These are phyloP conservation scores for Trichoderma harzianum DNA, from an alignment of 2,329 filamentous ascomycete species.

Conservation along the genomic window DNA sequence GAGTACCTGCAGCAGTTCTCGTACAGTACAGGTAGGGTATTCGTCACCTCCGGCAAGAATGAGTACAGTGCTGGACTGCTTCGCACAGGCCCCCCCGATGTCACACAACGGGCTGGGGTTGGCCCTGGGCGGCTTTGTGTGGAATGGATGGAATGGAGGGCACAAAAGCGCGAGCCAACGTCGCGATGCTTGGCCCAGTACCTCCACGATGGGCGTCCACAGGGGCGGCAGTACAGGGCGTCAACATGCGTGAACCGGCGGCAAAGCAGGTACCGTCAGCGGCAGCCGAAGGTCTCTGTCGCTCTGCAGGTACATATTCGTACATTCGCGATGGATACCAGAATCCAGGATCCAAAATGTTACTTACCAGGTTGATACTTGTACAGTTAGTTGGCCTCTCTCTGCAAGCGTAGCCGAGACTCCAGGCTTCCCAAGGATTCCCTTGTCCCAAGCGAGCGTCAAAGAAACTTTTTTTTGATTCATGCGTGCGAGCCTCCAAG, in stretches of 20 bases:
- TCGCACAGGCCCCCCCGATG: neutral
- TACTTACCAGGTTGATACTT: neutral
- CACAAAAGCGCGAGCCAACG: conserved; percentile 12
- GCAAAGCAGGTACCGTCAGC: conserved; percentile 8
- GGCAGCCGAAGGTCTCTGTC: neutral
- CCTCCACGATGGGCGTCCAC: neutral
- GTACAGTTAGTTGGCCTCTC: neutral
- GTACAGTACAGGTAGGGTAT: neutral
- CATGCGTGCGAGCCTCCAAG: neutral
- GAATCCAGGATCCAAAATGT: neutral
- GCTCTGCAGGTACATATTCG: neutral
- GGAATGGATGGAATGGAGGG: conserved; percentile 10
- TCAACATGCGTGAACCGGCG: conserved; percentile 6
- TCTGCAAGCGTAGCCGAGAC: neutral
- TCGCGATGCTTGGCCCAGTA: conserved; percentile 2
- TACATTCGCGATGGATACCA: neutral
- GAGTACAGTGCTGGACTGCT: neutral
- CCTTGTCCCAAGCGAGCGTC: neutral
- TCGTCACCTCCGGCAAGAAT: neutral
- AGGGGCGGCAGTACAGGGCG: neutral
- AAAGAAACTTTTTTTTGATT: conserved; percentile 15
- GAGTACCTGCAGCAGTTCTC: neutral
- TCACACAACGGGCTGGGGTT: neutral
- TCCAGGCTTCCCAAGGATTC: neutral
- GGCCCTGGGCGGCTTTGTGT: neutral